Base-by-base conservation (phyloP, 495 filamentous ascomycete species). In the Lindgomyces ingoldianus region DNA sequence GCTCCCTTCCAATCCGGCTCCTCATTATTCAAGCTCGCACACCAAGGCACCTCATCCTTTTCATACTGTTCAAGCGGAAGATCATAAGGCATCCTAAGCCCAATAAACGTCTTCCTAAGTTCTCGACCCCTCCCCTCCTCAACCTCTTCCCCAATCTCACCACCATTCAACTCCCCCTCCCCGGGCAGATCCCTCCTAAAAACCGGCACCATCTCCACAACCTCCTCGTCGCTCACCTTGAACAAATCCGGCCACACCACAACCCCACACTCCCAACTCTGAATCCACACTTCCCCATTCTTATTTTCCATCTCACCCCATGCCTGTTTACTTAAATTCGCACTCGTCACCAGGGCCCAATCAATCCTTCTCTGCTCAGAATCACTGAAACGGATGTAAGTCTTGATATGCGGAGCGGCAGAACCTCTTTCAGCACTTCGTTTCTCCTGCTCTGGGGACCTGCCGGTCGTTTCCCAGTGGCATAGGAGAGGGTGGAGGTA, bases 401-500 rank as follows among this genome's bases (percentile, higher is more conserved):
- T 96, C 73, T 96, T 96, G 66, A 96, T 89, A 70, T 96, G 92
- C 0, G 92, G 92, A 2, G 92, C 91, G 3, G 91, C 91, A n/a
- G 84, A 81, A n/a, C 84, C 79, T 46, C 92, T 81, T 11, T 87
- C 84, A 24, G 84, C 82, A 42, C 82, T 36, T 25, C 65, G n/a
- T 24, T 26, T 8, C 21, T 48, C 19, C 29, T 22, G 21, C 16
- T n/a, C 22, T 10, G 19, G 21, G 44, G 18, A 14, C 16, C 44
- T 18, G 22, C 19, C 42, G 16, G 12, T 11, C 1, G 6, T 9
- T 14, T 19, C 46, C 54, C 91, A 95, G 62, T 91, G 87, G 26
- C 81, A 84, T 14, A 96, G 74, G 29, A 90, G 73, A 0, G 89
- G 90, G 33, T 77, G 79, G 54, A 97, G 70, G 62, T 92, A 94